Evolutionary conservation across 2,329 filamentous ascomycete genomes (phyloP).

Genomic region (Sporothrix mexicana): DNA sequence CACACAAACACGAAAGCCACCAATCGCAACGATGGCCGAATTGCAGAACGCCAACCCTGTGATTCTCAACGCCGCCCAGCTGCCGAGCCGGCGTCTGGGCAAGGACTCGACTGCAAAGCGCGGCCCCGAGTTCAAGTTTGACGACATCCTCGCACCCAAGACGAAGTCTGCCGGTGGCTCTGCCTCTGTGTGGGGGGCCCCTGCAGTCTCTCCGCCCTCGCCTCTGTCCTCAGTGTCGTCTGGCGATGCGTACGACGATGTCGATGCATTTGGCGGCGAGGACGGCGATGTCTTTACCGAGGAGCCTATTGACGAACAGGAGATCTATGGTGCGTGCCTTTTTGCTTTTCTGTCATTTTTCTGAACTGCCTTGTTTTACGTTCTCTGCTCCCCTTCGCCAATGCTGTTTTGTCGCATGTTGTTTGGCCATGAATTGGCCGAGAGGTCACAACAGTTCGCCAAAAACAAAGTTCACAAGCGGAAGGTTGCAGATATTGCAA

Average conservation of each 20-base stretch:
- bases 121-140: conserved; percentile 56
- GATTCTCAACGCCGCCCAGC: conserved; percentile 84
- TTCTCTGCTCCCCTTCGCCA: neutral
- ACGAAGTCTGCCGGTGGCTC: conserved; percentile 44
- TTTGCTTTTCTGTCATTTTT: neutral
- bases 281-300: conserved; percentile 63
- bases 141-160: conserved; percentile 54
- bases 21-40: conserved; percentile 46
- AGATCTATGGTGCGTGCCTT: conserved; percentile 79
- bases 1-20: neutral
- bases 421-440: neutral
- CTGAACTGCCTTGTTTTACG: neutral
- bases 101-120: conserved; percentile 54
- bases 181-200: conserved; percentile 40
- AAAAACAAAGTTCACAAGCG: neutral
- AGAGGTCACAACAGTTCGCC: neutral
- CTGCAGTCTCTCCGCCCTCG: conserved; percentile 34
- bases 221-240: conserved; percentile 48
- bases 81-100: conserved; percentile 76
- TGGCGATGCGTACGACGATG: conserved; percentile 40
- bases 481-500: conserved; percentile 12
- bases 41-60: conserved; percentile 88
- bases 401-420: neutral
- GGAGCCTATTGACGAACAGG: conserved; percentile 94
- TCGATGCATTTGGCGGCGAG: conserved; percentile 29